Evolutionary conservation across 371 early-diverging fungal species (phyloP).

Genomic region (Mucor mucedo): DNA sequence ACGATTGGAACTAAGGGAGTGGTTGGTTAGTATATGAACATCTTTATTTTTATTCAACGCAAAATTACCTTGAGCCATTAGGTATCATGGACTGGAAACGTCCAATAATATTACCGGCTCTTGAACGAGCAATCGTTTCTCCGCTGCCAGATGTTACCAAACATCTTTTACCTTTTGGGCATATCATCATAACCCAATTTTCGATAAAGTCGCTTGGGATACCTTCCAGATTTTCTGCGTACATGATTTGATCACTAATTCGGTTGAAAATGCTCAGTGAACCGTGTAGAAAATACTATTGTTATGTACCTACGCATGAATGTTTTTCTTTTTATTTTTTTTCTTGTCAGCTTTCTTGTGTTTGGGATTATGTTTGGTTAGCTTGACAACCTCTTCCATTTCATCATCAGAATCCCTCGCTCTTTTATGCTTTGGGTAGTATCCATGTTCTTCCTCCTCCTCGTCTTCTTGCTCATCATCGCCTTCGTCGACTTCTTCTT

Average conservation of each 20-base stretch:
- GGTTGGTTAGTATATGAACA: not conserved
- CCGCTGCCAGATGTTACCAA: slow-evolving; percentile 56
- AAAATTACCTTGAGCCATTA: slow-evolving; percentile 50
- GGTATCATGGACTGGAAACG: slow-evolving; percentile 64
- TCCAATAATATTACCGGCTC: slow-evolving; percentile 45
- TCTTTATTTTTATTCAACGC: not conserved
- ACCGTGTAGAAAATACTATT: not conserved
- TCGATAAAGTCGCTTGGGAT: slow-evolving; percentile 57
- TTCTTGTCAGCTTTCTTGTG: slow-evolving; percentile 21
- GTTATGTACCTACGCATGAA: slow-evolving; percentile 22
- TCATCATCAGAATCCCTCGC: slow-evolving; percentile 33
- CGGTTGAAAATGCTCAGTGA: not conserved
- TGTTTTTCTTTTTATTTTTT: slow-evolving; percentile 22
- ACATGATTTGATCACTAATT: slow-evolving; percentile 63
- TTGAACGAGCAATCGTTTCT: slow-evolving; percentile 40
- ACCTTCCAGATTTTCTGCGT: slow-evolving; percentile 59
- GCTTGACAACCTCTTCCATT: slow-evolving; percentile 18
- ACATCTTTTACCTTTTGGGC: slow-evolving; percentile 68
- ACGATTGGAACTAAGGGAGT: slow-evolving; percentile 4
- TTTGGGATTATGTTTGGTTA: slow-evolving; percentile 6
- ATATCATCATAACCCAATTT: slow-evolving; percentile 58
- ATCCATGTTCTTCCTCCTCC: not conserved
- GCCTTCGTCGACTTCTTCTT: slow-evolving; percentile 11
- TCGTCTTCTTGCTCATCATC: slow-evolving; percentile 19
- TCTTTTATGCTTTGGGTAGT: slow-evolving; percentile 5